Base-by-base conservation (phyloP, 2,329 filamentous ascomycete species). In the Teratosphaeria gauchensis region DNA sequence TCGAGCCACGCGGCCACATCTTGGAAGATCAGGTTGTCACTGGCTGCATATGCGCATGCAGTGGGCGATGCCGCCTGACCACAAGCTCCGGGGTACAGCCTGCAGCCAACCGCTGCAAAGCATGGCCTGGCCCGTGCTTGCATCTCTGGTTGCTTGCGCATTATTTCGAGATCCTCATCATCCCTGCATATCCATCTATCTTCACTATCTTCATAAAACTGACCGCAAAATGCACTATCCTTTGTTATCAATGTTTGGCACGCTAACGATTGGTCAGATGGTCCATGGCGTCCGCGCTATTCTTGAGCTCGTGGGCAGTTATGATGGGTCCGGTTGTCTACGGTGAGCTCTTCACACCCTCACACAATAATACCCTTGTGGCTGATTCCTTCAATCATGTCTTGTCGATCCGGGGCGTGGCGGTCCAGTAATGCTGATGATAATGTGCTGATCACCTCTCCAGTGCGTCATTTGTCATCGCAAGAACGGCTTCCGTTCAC, bases 321-420 rank as follows among this genome's bases (percentile, higher is more conserved):
- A 83, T 97, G 77, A 95, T 96, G 89, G 94, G 94, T 58, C 92
- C 90, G 38, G 80, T 86, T 76, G 81, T 85, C 66, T 99, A 97
- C 74, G 74, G 78, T 77, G 70, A 74, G 75, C 69, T 19, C 42
- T 57, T 8, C 54, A 42, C 33, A 53, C 42, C 53, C 28, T 21
- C 30, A n/a, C 16, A 16, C 33, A 28, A 55, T 46, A 28, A 55
- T 46, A 35, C 32, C 51, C 42, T 42, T 14, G n/a, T 48, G 32
- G 19, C 46, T 51, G 12, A 14, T 54, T 38, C 53, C 56, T 16
- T 58, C 53, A 57, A 53, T 53, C 46, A 54, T 56, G 55, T 48
- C 55, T 31, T 38, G 54, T 30, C 51, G 33, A 61, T 58, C 55
- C 54, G 59, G 53, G 46, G 51, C 33, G 51, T 57, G 59, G 56